Evolutionary conservation across 176 grass and related monocot species (phyloP).

Genomic region (Phoenix roebelenii): DNA sequence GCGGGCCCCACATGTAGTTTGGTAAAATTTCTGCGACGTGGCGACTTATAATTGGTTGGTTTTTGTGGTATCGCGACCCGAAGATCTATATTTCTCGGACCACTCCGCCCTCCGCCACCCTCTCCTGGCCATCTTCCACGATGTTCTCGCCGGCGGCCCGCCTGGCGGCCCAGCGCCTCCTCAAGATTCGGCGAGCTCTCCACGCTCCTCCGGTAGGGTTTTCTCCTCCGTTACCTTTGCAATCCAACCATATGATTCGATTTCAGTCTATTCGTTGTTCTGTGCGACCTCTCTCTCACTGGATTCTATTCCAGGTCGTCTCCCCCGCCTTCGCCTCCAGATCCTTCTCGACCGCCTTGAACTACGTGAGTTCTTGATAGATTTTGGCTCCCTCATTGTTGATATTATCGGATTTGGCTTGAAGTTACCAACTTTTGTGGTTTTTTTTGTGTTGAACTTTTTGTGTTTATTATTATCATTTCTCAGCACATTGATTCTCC

Average conservation of each 20-base stretch:
- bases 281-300: background rate
- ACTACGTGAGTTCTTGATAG: slow-evolving; percentile 4
- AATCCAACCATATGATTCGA: too few relatives aligned
- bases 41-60: too few relatives aligned
- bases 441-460: too few relatives aligned
- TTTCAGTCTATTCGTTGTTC: too few relatives aligned
- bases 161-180: slow-evolving; percentile 14
- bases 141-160: slow-evolving; percentile 21
- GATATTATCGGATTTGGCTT: background rate
- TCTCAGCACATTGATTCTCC: slow-evolving; percentile 83
- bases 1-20: too few relatives aligned
- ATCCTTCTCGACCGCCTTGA: slow-evolving; percentile 27
- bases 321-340: slow-evolving; percentile 12
- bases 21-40: too few relatives aligned
- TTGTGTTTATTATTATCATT: background rate
- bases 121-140: background rate
- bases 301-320: background rate
- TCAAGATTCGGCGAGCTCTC: slow-evolving; percentile 1
- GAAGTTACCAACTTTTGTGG: background rate
- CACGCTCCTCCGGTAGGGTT: slow-evolving; percentile 17
- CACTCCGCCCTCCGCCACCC: background rate
- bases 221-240: background rate
- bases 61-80: too few relatives aligned
- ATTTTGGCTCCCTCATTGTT: background rate
- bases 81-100: too few relatives aligned